Evolutionary conservation across 169 alveolate species (phyloP).

Genomic region (Cryptosporidium meleagridis): DNA sequence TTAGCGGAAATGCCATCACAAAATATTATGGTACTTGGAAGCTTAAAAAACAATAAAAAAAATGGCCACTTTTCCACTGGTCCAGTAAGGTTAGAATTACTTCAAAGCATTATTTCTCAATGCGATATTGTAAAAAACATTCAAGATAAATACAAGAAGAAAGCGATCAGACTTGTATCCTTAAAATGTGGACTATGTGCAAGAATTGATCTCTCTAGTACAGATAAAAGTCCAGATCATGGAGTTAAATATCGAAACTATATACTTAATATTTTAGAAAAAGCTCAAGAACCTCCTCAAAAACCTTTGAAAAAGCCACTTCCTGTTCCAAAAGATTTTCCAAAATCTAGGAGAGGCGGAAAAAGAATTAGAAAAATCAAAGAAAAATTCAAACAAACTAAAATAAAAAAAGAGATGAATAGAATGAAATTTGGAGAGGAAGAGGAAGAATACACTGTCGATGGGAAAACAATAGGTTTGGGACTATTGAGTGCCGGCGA

Average conservation of each 20-base stretch:
- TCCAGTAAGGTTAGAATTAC: constrained; percentile 40
- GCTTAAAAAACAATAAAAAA: constrained; percentile 41
- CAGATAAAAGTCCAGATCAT: constrained; percentile 79
- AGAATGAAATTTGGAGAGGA: constrained; percentile 87
- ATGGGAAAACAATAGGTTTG: constrained; percentile 61
- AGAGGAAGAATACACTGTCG: constrained; percentile 85
- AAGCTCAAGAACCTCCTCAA: constrained; percentile 86
- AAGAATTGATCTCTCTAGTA: constrained; percentile 84
- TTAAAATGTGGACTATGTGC: constrained; percentile 86
- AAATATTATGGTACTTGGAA: constrained; percentile 89
- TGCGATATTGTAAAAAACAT: constrained; percentile 85
- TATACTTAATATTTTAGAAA: background rate
- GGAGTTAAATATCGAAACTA: constrained; percentile 78
- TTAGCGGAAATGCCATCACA: constrained; percentile 94
- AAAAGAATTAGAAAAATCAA: constrained; percentile 85
- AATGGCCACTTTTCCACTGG: constrained; percentile 59
- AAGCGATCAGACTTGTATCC: constrained; percentile 85
- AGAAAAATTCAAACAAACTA: constrained; percentile 87
- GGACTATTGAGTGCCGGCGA: constrained; percentile 22
- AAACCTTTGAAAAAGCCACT: constrained; percentile 87
- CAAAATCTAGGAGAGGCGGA: constrained; percentile 87
- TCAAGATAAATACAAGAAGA: constrained; percentile 80
- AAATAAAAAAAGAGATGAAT: constrained; percentile 85
- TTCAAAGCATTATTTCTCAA: constrained; percentile 80
- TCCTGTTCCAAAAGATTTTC: constrained; percentile 88